These are phyloP conservation scores for Cadophora sp. DNA, from an alignment of 2,329 filamentous ascomycete genomes.

Conservation along the genomic window DNA sequence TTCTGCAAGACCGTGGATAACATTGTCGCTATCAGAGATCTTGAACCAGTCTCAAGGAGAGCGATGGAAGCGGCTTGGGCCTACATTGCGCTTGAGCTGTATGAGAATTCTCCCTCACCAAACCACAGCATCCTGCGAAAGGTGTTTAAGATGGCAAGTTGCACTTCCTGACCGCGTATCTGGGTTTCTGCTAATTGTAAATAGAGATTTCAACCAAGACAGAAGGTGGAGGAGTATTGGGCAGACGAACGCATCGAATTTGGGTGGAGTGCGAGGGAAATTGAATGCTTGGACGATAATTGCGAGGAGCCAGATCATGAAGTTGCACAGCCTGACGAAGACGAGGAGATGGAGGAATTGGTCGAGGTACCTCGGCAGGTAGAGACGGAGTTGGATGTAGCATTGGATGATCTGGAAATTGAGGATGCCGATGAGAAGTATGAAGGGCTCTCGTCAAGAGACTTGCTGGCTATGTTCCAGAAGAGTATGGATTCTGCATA, in stretches of 20 bases:
- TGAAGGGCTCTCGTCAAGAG: not conserved
- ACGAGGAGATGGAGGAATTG: not conserved
- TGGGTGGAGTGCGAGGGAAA: not conserved
- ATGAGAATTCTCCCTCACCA: not conserved
- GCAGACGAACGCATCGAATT: not conserved
- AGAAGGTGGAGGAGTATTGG: not conserved
- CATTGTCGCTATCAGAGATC: not conserved
- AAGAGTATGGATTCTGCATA: not conserved
- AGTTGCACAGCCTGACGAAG: not conserved
- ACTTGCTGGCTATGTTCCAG: not conserved
- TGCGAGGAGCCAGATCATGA: not conserved
- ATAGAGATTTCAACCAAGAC: not conserved
- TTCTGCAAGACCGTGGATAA: slow-evolving; percentile 7
- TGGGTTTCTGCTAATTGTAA: not conserved
- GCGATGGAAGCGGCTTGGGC: slow-evolving; percentile 15
- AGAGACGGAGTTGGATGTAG: not conserved
- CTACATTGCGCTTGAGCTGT: not conserved
- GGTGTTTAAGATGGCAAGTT: not conserved
- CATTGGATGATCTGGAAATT: not conserved
- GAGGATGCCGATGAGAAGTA: not conserved
- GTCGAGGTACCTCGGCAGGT: not conserved
- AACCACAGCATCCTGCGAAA: not conserved
- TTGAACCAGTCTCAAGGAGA: not conserved
- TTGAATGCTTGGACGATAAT: not conserved
- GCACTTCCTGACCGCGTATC: not conserved